Evolutionary conservation across 2,329 filamentous ascomycete genomes (phyloP).

Genomic region (Gaeumannomyces tritici): DNA sequence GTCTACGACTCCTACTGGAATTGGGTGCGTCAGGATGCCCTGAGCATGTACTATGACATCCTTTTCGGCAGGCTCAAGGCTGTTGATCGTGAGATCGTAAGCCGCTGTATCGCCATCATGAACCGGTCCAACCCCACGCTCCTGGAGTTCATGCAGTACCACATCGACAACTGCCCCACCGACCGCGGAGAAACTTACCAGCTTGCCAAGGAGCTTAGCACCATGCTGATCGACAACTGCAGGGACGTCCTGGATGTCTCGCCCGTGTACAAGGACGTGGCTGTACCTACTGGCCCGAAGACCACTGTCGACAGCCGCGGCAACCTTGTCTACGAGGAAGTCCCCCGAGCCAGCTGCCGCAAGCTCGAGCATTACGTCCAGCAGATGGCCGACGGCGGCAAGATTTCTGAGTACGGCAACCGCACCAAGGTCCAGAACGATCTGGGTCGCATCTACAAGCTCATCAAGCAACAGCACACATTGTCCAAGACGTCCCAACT

Average conservation of each 20-base stretch:
- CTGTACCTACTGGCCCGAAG: constrained; percentile 80
- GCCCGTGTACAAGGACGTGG: constrained; percentile 94
- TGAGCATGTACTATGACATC: constrained; percentile 98
- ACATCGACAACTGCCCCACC: constrained; percentile 97
- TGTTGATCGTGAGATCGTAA: constrained; percentile 95
- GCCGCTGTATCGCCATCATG: constrained; percentile 98
- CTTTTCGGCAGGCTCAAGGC: constrained; percentile 92
- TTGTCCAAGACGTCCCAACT: constrained; percentile 92
- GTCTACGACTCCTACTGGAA: constrained; percentile 99
- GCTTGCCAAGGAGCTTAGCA: constrained; percentile 89
- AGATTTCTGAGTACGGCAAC: constrained; percentile 97
- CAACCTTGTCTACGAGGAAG: constrained; percentile 86
- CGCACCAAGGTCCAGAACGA: constrained; percentile 97
- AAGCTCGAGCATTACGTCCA: constrained; percentile 98
- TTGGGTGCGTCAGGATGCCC: constrained; percentile 93
- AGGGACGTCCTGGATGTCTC: constrained; percentile 76
- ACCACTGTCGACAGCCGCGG: constrained; percentile 89
- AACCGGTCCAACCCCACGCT: constrained; percentile 94
- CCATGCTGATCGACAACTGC: constrained; percentile 95
- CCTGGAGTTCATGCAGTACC: constrained; percentile 98
- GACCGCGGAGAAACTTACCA: constrained; percentile 96
- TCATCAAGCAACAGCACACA: constrained; percentile 97
- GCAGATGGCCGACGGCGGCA: constrained; percentile 97
- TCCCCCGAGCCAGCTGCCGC: constrained; percentile 76
- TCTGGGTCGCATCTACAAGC: constrained; percentile 88